Evolutionary conservation across 2,329 filamentous ascomycete genomes (phyloP).

Genomic region (Zarea fungicola): DNA sequence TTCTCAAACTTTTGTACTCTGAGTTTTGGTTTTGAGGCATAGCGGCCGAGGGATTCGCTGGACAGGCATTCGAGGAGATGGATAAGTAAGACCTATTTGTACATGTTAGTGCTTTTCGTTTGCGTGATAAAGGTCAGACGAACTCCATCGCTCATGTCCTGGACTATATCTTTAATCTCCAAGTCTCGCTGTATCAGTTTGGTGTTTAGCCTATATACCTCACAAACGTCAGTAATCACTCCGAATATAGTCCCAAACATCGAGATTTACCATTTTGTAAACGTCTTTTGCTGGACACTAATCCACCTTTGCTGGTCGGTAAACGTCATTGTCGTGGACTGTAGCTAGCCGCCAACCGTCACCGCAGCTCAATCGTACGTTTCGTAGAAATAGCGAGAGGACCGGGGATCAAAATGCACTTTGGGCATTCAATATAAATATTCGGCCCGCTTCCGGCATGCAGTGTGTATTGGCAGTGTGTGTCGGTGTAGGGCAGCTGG

Average conservation of each 20-base stretch:
- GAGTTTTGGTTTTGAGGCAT: conserved; percentile 92
- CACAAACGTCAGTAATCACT: too few relatives aligned
- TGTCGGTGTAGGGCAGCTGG: conserved; percentile 14
- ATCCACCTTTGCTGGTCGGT: conserved; percentile 63
- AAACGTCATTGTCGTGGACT: conserved; percentile 51
- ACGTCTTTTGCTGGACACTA: conserved; percentile 94
- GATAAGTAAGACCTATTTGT: conserved; percentile 75
- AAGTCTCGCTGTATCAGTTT: conserved; percentile 77
- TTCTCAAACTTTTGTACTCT: conserved; percentile 98
- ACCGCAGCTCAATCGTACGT: not conserved
- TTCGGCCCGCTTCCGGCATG: conserved; percentile 2
- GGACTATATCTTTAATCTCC: conserved; percentile 79
- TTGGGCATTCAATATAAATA: not conserved
- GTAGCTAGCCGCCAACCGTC: conserved; percentile 2
- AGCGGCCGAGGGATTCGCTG: conserved; percentile 88
- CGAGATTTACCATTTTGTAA: conserved; percentile 96
- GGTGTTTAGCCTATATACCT: conserved; percentile 73
- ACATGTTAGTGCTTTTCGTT: conserved; percentile 16
- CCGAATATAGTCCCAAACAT: too few relatives aligned
- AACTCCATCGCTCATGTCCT: conserved; percentile 90
- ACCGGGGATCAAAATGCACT: not conserved
- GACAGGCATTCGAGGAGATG: conserved; percentile 96
- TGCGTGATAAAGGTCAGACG: conserved; percentile 32
- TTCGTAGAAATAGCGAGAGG: not conserved
- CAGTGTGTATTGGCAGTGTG: conserved; percentile 2